Evolutionary conservation across 2,329 filamentous ascomycete species (phyloP).

Genomic region (Exophiala spinifera): DNA sequence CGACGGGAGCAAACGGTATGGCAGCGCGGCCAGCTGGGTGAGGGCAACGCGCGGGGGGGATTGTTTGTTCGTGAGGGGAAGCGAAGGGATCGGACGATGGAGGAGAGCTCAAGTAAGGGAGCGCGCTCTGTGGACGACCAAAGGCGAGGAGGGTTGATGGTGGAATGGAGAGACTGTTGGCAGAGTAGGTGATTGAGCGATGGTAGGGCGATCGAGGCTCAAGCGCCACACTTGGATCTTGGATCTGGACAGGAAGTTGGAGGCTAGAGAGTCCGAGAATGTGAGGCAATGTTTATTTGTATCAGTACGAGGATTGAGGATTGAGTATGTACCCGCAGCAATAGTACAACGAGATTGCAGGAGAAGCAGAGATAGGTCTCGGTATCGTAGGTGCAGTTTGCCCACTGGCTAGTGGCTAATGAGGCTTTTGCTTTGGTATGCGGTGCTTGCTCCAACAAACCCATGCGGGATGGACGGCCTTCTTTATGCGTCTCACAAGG

Average conservation of each 20-base stretch:
- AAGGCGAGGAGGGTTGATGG: background rate
- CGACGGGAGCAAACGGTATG: background rate
- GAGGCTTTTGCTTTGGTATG: too few species aligned
- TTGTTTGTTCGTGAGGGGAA: conserved; percentile 3
- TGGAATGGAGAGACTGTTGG: background rate
- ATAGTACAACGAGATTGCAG: too few species aligned
- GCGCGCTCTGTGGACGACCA: background rate
- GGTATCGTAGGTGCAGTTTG: too few species aligned
- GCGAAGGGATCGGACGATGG: background rate
- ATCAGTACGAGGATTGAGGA: background rate
- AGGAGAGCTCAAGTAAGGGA: background rate
- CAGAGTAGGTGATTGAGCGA: background rate
- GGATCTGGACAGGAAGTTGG: background rate
- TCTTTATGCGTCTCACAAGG: background rate
- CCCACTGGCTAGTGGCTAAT: too few species aligned
- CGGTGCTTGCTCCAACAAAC: background rate
- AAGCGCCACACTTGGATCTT: background rate
- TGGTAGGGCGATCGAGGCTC: background rate
- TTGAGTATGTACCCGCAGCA: too few species aligned
- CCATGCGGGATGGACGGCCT: background rate
- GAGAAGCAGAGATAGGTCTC: too few species aligned
- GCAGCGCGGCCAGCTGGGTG: too few species aligned
- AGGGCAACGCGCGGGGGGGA: background rate
- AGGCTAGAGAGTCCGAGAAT: background rate
- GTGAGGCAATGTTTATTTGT: background rate